Evolutionary conservation across 2,329 filamentous ascomycete species (phyloP), one percentile per base, ranked within the genome.

Genomic region (Neospermospora avenae): DNA sequence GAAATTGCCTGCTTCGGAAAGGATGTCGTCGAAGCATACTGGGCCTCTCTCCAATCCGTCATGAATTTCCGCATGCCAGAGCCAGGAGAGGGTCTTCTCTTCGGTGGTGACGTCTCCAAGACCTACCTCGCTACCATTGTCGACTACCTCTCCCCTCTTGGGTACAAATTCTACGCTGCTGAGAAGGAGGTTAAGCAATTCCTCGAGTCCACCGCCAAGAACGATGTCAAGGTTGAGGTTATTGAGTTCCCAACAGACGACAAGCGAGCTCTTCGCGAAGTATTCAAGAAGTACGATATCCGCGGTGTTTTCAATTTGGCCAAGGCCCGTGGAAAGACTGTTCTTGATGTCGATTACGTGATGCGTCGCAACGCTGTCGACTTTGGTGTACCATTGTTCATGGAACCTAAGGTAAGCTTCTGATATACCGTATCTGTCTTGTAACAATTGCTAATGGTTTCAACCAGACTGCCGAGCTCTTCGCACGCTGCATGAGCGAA

Each of bases 51-150:
- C 63, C 95, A 99, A 78, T 95, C 91, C 20, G 93, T 91, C 70
- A 99, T 98, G 93, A 99, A 98, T 85, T 98, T 98, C 90, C 91
- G 93, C 69, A 85, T 97, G 71, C 95, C 95, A 45, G 88, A 96
- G 76, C 90, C 92, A 56, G 95, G 95, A 67, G 92, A 97, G 81
- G 93, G 95, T 78, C 87, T 99, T 61, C 87, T 99, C 56, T 91
- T 99, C 67, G 95, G 95, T 66, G 95, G 95, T 69, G 91, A 97
- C 74, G 78, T 86, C 63, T 81, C 79, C 68, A 88, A 87, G 76
- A 75, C 87, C 62, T 80, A 84, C 76, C 83, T 99, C 60, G 84
- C 87, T 62, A 83, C 85, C 72, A 88, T 98, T 62, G 90, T 95
- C 65, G 87, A 96, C 76, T 93, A 91, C 77, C 81, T 99, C 55